These are phyloP conservation scores for Sclerotinia trifoliorum DNA, from an alignment of 2,329 filamentous ascomycete genomes.

Conservation along the genomic window DNA sequence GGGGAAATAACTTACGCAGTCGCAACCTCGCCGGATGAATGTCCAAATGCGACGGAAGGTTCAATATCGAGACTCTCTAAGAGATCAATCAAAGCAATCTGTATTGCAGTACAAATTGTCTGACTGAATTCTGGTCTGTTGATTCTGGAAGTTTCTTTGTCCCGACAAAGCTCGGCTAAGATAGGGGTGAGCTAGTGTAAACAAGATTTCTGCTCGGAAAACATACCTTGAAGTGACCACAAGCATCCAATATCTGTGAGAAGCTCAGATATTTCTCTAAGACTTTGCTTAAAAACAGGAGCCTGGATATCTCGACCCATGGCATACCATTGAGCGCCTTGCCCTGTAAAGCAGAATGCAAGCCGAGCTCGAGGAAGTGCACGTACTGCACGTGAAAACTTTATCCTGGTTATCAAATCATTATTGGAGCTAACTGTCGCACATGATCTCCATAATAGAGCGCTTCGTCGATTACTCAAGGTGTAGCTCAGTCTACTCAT, in stretches of 20 bases:
- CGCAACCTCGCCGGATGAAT: slow-evolving; percentile 49
- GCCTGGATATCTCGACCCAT: slow-evolving; percentile 27
- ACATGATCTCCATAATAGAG: neutral
- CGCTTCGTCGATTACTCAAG: neutral
- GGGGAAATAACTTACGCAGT: slow-evolving; percentile 9
- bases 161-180: slow-evolving; percentile 4
- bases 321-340: slow-evolving; percentile 28
- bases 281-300: neutral
- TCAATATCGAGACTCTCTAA: slow-evolving; percentile 44
- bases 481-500: slow-evolving; percentile 21
- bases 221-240: slow-evolving; percentile 4
- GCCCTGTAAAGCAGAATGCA: slow-evolving; percentile 8
- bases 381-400: neutral
- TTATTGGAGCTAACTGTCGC: neutral
- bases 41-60: slow-evolving; percentile 44
- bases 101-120: slow-evolving; percentile 47
- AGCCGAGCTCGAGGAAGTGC: neutral
- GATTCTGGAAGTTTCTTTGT: slow-evolving; percentile 6
- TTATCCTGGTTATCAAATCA: slow-evolving; percentile 21
- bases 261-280: neutral
- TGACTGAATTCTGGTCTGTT: slow-evolving; percentile 39
- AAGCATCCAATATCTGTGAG: slow-evolving; percentile 11
- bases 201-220: too few relatives aligned
- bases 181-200: neutral
- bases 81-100: slow-evolving; percentile 47